phyloP scores from a whole-genome alignment of 176 grass and related monocot genomes.

The Juncus inflexus region DNA sequence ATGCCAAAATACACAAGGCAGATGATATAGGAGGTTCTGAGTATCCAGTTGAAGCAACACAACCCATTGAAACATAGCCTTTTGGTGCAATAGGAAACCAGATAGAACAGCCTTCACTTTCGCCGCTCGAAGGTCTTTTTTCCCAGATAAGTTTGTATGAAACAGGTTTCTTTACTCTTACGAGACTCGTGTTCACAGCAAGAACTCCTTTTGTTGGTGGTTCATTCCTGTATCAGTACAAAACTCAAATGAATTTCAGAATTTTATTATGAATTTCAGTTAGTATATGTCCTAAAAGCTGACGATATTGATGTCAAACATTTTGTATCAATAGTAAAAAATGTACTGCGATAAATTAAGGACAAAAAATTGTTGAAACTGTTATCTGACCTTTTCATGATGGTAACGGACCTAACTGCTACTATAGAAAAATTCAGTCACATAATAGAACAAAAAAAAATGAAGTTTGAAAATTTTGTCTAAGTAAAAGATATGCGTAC shows the following conservation, averaged over 20 bases:
- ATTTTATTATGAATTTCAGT: not conserved
- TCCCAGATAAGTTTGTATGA: constrained; percentile 85
- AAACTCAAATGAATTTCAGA: constrained; percentile 22
- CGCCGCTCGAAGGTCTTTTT: constrained; percentile 23
- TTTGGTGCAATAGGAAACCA: constrained; percentile 89
- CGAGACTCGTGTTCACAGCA: constrained; percentile 87
- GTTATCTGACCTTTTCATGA: no score
- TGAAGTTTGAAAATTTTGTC: constrained; percentile 24
- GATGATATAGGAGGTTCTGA: constrained; percentile 70
- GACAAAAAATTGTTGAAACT: no score
- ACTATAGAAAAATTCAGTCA: no score
- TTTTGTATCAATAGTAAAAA: not conserved
- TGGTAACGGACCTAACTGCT: no score
- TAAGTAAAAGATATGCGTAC: constrained; percentile 33
- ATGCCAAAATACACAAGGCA: constrained; percentile 66
- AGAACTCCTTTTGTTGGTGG: constrained; percentile 82
- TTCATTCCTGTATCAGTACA: constrained; percentile 51
- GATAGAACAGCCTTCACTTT: constrained; percentile 50
- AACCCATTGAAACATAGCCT: constrained; percentile 81
- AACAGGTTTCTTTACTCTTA: constrained; percentile 89
- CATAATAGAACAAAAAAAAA: constrained; percentile 4
- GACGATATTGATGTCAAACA: no score
- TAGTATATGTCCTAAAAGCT: constrained; percentile 8
- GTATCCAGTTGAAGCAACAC: constrained; percentile 81
- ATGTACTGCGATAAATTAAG: not conserved